phyloP scores from a whole-genome alignment of 2,329 filamentous ascomycete species.

The Monosporascus ibericus region DNA sequence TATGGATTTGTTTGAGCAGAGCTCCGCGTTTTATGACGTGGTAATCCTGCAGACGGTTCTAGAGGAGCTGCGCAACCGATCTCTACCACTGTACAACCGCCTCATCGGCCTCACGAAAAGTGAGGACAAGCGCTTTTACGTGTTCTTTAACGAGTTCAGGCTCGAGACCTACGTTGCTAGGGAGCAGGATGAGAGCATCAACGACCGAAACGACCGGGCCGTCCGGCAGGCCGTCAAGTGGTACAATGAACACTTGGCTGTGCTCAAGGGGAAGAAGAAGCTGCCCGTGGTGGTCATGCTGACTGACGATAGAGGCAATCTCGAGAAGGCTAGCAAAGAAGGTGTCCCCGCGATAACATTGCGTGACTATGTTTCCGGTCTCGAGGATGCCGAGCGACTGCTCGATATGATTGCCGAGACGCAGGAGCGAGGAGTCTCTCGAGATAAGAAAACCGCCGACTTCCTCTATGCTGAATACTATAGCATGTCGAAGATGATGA shows the following conservation, averaged over 20 bases:
- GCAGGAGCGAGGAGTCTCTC: constrained; percentile 59
- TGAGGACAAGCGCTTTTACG: constrained; percentile 94
- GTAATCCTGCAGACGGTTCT: constrained; percentile 92
- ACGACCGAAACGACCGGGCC: constrained; percentile 92
- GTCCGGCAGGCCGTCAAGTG: constrained; percentile 81
- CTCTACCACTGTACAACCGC: constrained; percentile 89
- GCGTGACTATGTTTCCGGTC: constrained; percentile 71
- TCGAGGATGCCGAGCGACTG: constrained; percentile 78
- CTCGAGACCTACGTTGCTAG: constrained; percentile 82
- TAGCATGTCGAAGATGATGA: constrained; percentile 87
- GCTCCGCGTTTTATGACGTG: constrained; percentile 91
- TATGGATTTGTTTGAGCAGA: constrained; percentile 95
- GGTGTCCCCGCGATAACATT: constrained; percentile 64
- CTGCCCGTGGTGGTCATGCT: constrained; percentile 83
- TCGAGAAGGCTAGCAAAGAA: constrained; percentile 74
- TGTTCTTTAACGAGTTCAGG: constrained; percentile 98
- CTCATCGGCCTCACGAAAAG: constrained; percentile 87
- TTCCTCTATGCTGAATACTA: constrained; percentile 87
- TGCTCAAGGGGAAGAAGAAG: constrained; percentile 49
- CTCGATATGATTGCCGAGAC: constrained; percentile 89
- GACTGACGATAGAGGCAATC: constrained; percentile 84
- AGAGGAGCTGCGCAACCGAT: constrained; percentile 91
- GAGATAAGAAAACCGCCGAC: constrained; percentile 57
- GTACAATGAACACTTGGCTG: constrained; percentile 77
- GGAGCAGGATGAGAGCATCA: constrained; percentile 76